Evolutionary conservation across 225 moss, liverwort and hornwort species (phyloP), one percentile per base, ranked within the genome.

Genomic region (Pleurozium schreberi): DNA sequence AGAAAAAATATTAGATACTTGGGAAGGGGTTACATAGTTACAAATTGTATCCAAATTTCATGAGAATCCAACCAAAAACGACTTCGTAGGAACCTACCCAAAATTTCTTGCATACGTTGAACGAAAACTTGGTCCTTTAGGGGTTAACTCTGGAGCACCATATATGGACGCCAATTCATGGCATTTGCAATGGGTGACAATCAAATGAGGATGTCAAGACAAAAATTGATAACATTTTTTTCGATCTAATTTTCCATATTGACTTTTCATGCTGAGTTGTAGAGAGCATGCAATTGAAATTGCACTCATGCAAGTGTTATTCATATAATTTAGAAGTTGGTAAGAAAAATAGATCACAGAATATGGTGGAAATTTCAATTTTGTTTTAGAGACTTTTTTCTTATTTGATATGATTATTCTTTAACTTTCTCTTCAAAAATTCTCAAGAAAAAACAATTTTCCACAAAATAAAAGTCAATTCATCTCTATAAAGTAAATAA

Each of bases 61-160:
- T n/a, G n/a, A n/a, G n/a, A n/a, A n/a, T n/a, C n/a, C n/a, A n/a
- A n/a, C n/a, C n/a, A n/a, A n/a, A n/a, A n/a, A n/a, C n/a, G n/a
- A n/a, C n/a, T n/a, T n/a, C n/a, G n/a, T n/a, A n/a, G n/a, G n/a
- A n/a, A n/a, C n/a, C n/a, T n/a, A n/a, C n/a, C n/a, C n/a, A n/a
- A n/a, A n/a, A n/a, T n/a, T n/a, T n/a, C n/a, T n/a, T n/a, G n/a
- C n/a, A n/a, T n/a, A n/a, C n/a, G n/a, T n/a, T n/a, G n/a, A n/a
- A n/a, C n/a, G n/a, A n/a, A n/a, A n/a, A n/a, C n/a, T n/a, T n/a
- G n/a, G n/a, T n/a, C n/a, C n/a, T n/a, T n/a, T n/a, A n/a, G n/a
- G n/a, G n/a, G n/a, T n/a, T n/a, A 62, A 19, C 1, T 25, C 0
- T 40, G 2, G 25, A 14, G 14, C 0, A 0, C 3, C 40, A 40